Percentiles rank a stretch among this genome's conserved stretches.
Conservation (phyloP, 2,329 filamentous ascomycete species). For the Xylariaceae sp. region DNA sequence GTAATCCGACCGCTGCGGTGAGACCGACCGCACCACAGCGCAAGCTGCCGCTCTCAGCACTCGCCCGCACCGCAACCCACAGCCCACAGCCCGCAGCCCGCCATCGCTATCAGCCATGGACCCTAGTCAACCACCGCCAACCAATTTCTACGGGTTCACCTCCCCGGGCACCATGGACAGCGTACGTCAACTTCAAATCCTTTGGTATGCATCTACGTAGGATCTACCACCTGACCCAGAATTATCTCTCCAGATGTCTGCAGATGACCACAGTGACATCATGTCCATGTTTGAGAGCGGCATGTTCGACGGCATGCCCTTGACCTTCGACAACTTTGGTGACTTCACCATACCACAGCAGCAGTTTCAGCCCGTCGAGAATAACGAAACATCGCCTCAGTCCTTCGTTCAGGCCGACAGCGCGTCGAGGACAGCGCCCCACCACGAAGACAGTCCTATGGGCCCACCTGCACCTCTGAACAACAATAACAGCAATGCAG, state of each 20-base stretch:
- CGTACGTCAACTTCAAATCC: conserved; percentile 18
- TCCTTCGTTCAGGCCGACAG: conserved; percentile 19
- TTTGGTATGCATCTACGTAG: neutral
- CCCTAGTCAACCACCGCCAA: conserved; percentile 30
- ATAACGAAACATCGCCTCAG: conserved; percentile 19
- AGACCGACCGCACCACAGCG: neutral
- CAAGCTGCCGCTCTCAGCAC: neutral
- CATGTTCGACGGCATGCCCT: conserved; percentile 25
- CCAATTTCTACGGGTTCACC: conserved; percentile 35
- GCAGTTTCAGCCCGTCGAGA: conserved; percentile 18
- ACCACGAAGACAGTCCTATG: conserved; percentile 21
- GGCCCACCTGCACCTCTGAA: conserved; percentile 23
- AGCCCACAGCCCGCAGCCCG: conserved; percentile 12
- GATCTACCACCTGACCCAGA: neutral
- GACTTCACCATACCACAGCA: conserved; percentile 23
- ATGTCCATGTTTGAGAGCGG: conserved; percentile 29
- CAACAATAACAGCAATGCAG: conserved; percentile 26
- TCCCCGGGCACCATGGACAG: conserved; percentile 25
- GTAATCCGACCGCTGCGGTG: neutral
- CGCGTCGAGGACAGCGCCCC: conserved; percentile 18
- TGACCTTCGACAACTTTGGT: conserved; percentile 27
- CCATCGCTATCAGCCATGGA: conserved; percentile 23
- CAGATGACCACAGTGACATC: conserved; percentile 26
- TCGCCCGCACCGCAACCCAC: conserved; percentile 3
- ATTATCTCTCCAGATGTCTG: conserved; percentile 21